Percentiles rank a stretch among this genome's conserved stretches.
These are phyloP conservation scores for Cutaneotrichosporon sp. DNA, from an alignment of 1,284 basidiomycete genomes.

Conservation along the genomic window DNA sequence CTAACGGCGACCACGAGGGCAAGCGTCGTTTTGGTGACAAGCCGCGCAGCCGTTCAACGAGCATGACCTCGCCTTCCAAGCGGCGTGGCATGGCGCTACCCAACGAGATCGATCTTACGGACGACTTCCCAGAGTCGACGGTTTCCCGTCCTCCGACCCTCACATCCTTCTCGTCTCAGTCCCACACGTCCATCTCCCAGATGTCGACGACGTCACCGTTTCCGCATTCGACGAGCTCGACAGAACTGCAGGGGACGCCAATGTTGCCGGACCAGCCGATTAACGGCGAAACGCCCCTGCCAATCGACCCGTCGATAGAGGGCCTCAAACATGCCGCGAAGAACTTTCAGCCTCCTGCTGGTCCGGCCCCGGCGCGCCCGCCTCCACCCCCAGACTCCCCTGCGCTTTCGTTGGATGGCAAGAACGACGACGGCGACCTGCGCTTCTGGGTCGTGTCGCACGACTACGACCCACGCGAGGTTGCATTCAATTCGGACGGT, in stretches of 20 bases:
- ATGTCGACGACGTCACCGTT: conserved; percentile 4
- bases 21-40: neutral
- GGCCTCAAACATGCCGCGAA: conserved; percentile 13
- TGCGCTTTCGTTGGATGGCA: conserved; percentile 4
- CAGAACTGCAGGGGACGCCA: neutral
- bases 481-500: conserved; percentile 84
- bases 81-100: conserved; percentile 21
- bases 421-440: conserved; percentile 25
- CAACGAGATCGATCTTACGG: conserved; percentile 33
- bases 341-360: conserved; percentile 1
- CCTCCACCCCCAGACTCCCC: conserved; percentile 1
- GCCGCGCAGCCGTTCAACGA: conserved; percentile 2
- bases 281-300: conserved; percentile 6
- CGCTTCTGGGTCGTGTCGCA: conserved; percentile 46
- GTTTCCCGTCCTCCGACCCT: conserved; percentile 6
- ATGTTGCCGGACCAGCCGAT: neutral
- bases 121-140: conserved; percentile 1
- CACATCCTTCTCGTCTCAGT: conserved; percentile 8
- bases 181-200: conserved; percentile 4
- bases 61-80: conserved; percentile 15
- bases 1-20: neutral
- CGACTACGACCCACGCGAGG: conserved; percentile 62
- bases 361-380: conserved; percentile 4
- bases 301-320: conserved; percentile 2
- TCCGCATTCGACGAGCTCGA: conserved; percentile 2